Base-by-base conservation (phyloP, 495 filamentous ascomycete genomes). In the Penicillium subrubescens region DNA sequence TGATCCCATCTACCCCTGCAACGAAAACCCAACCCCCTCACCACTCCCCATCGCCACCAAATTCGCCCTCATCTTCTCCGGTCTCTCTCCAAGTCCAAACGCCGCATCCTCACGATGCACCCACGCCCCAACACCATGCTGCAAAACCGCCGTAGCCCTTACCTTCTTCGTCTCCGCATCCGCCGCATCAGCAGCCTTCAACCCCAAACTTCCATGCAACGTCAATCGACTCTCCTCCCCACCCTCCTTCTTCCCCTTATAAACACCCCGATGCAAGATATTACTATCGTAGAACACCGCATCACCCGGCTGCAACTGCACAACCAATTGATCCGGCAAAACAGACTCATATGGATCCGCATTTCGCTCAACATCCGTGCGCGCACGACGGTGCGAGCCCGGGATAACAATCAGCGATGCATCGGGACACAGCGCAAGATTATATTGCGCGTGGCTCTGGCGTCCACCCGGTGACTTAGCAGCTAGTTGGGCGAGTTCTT, bases 281-380 rank as follows among this genome's bases (percentile, higher is more conserved):
- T 96, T 94, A 64, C 92, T 94, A 75, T 96, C 86, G 71, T 96
- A 94, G 70, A 96, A 96, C 39, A 90, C 89, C 8, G 89, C 82
- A 73, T 94, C 92, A 0, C 92, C 92, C 0, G 90, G 79, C 67
- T 86, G 75, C 65, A 94, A 71, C 72, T 75, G 61, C 33, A 94
- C 92, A 19, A 83, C 75, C 31, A 88, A 64, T 77, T 90, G 84
- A 3, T 81, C 86, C 14, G 88, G 86, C 71, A 94, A 62, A 0
- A 75, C 59, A 0, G 71, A 61, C 66, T 86, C 89, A 62, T 83
- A 87, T 0, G 87, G 85, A 25, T 76, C 84, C 8, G 89, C 89
- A 8, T 64, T 76, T 2, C 90, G 75, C 81, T 94, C 92, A 0
- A 43, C 73, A 6, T 83, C 82, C 1, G 90, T 94, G 31, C 91